Conservation (phyloP, 1,284 basidiomycete species). For the Sporisorium reilianum region DNA sequence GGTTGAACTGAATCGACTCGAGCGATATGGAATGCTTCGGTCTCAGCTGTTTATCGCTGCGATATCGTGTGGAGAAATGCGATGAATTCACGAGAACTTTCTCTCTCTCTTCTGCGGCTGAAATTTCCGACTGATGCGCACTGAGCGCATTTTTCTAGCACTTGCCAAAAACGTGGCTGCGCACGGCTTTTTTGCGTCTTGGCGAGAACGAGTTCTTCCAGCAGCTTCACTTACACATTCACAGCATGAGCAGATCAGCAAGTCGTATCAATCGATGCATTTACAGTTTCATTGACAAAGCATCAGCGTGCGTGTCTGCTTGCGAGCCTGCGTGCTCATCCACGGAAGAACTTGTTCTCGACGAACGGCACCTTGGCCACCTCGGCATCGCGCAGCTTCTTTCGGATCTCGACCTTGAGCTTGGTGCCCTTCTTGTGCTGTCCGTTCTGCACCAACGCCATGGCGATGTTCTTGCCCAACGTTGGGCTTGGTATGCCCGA, state of each 20-base stretch:
- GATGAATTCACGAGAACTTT: conserved; percentile 32
- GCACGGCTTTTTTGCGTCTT: conserved; percentile 6
- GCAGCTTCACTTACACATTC: neutral
- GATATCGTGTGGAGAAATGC: conserved; percentile 18
- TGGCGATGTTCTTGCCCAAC: conserved; percentile 90
- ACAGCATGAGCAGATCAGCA: neutral
- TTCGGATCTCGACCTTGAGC: conserved; percentile 81
- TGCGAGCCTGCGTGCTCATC: conserved; percentile 17
- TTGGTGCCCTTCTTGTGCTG: conserved; percentile 91
- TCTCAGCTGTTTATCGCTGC: conserved; percentile 1
- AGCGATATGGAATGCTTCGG: conserved; percentile 2
- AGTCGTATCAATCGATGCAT: neutral
- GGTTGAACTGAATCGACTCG: neutral
- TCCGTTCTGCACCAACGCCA: conserved; percentile 86
- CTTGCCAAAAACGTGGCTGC: neutral
- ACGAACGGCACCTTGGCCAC: conserved; percentile 84
- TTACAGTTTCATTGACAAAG: neutral
- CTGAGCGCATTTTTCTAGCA: conserved; percentile 1
- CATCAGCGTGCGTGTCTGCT: neutral
- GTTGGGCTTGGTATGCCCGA: conserved; percentile 96
- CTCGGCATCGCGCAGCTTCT: conserved; percentile 78
- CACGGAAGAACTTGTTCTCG: conserved; percentile 71
- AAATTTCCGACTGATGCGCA: neutral
- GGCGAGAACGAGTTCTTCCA: neutral
- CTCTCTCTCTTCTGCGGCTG: neutral